These are phyloP conservation scores for Yamadazyma atmosphaerica DNA, from an alignment of 1,139 yeast species.

Conservation along the genomic window DNA sequence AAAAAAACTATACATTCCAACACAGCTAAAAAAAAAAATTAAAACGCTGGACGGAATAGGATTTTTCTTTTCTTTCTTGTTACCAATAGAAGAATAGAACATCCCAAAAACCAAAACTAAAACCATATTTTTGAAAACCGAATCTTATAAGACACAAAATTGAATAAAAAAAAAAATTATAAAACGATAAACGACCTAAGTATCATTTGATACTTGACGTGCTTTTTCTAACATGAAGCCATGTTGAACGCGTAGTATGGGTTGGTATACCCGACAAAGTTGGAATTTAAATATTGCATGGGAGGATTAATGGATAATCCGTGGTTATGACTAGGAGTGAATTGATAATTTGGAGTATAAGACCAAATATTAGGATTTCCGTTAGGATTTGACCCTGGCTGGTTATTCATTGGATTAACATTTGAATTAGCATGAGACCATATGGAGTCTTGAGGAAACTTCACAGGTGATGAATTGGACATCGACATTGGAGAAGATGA, in stretches of 20 bases:
- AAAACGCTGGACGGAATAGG: conserved; percentile 4
- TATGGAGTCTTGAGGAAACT: conserved; percentile 24
- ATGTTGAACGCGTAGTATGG: conserved; percentile 38
- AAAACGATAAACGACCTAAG: not conserved
- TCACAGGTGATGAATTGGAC: conserved; percentile 22
- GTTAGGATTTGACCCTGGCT: conserved; percentile 1
- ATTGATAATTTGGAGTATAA: conserved; percentile 24
- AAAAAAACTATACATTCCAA: conserved; percentile 5
- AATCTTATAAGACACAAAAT: not conserved
- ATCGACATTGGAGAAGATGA: conserved; percentile 21
- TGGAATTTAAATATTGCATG: conserved; percentile 18
- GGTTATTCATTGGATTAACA: conserved; percentile 9
- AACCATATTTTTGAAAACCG: not conserved
- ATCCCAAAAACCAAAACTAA: conserved; percentile 1
- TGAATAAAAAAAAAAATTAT: not conserved
- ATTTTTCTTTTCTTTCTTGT: not conserved
- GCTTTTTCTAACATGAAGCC: conserved; percentile 35
- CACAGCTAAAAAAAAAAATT: conserved; percentile 13
- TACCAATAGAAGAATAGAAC: conserved; percentile 3
- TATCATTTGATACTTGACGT: not conserved
- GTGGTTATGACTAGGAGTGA: conserved; percentile 6
- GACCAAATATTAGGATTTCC: conserved; percentile 19
- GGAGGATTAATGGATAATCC: conserved; percentile 11
- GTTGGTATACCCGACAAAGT: conserved; percentile 40
- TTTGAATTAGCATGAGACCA: conserved; percentile 17